Evolutionary conservation across 345 rosid species (phyloP), one percentile per base, ranked within the genome.

Genomic region (Bruguiera gymnorhiza): DNA sequence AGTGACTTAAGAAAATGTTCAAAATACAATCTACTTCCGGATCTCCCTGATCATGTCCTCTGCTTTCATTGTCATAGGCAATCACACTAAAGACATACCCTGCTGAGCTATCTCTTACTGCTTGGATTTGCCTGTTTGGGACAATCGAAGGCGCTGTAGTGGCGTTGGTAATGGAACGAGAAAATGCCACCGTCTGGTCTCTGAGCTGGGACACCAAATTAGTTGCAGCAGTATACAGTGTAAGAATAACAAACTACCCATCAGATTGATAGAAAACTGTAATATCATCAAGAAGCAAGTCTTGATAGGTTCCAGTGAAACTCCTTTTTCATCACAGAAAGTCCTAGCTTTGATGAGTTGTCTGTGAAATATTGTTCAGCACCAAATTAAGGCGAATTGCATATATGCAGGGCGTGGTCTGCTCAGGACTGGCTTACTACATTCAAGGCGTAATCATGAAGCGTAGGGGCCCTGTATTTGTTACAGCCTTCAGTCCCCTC

Each of bases 381-480:
- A 63, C 8, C 31, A 21, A 52, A 39, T 32, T 26, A 24, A 55
- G 16, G 27, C 55, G 51, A 29, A 58, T 55, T 70, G 27, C n/a
- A 53, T 43, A 10, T 23, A 19, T 82, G 81, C 87, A 94, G 97
- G 98, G 98, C 4, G 67, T 91, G 55, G 66, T 91, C 37, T 88
- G 97, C 63, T 85, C 98, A 0, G 96, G 96, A 60, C 65, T 91
- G 24, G 82, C 90, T 67, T 94, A 89, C 67, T 92, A 90, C 82
- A 69, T 88, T 23, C 89, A 87, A 80, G 99, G 93, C 48, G 46
- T 86, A 46, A 80, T 89, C 59, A 92, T 88, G 97, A 83, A 84
- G 70, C 89, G 86, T 5, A 85, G 88, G 78, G 97, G 97, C 15
- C 97, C 99, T 0, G 99, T 95, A 39, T 95, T 91, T 65, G 93